A percentile compares a stretch with the other conserved stretches of the same genome.
These are phyloP conservation scores for Neonectria neomacrospora DNA, from an alignment of 2,329 filamentous ascomycete genomes.

Conservation along the genomic window DNA sequence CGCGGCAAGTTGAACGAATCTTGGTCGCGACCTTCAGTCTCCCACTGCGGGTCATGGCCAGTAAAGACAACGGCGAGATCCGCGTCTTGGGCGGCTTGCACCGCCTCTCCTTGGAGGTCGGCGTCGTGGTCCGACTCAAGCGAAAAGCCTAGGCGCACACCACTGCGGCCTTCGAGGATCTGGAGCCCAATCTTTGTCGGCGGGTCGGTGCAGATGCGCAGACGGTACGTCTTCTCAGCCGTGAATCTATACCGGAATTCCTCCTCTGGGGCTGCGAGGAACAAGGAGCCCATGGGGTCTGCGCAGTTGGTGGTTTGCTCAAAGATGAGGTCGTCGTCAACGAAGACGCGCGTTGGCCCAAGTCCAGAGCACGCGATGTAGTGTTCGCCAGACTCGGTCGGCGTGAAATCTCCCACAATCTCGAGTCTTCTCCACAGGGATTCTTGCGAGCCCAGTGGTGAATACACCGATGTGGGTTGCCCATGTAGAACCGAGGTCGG, in stretches of 20 bases:
- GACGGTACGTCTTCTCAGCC: constrained; percentile 41
- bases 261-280: constrained; percentile 41
- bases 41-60: constrained; percentile 64
- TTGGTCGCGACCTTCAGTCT: constrained; percentile 70
- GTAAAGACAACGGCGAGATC: constrained; percentile 68
- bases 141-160: constrained; percentile 45
- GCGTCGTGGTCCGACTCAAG: constrained; percentile 47
- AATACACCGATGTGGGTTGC: constrained; percentile 36
- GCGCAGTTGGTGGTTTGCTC: constrained; percentile 43
- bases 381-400: constrained; percentile 41
- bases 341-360: constrained; percentile 41
- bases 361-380: constrained; percentile 47
- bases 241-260: constrained; percentile 42
- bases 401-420: constrained; percentile 45
- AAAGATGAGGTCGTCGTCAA: constrained; percentile 44
- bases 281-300: constrained; percentile 47
- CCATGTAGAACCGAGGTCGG: constrained; percentile 34
- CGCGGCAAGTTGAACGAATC: constrained; percentile 75
- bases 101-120: constrained; percentile 58
- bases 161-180: constrained; percentile 45
- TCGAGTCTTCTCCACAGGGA: constrained; percentile 41
- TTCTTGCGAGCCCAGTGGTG: constrained; percentile 41
- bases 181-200: constrained; percentile 44
- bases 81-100: constrained; percentile 64
- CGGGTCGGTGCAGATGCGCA: constrained; percentile 44